Evolutionary conservation across 2,329 filamentous ascomycete genomes (phyloP).

Genomic region (Epichloe bromicola): DNA sequence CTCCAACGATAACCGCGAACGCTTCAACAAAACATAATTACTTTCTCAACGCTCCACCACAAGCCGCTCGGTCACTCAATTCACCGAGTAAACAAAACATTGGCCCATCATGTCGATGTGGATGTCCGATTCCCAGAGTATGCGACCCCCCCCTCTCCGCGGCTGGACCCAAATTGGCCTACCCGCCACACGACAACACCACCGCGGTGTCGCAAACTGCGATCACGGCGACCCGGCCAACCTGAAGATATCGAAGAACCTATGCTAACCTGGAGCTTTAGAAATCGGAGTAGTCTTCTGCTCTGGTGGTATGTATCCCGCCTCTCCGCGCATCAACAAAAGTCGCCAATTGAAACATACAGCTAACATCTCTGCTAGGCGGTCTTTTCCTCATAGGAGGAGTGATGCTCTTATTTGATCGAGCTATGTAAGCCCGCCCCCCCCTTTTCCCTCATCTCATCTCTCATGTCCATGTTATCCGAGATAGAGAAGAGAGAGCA

Average conservation of each 20-base stretch:
- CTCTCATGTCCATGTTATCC: neutral
- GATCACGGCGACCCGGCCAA: neutral
- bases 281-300: constrained; percentile 97
- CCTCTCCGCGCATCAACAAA: too few relatives aligned
- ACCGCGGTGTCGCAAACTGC: neutral
- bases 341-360: constrained; percentile 10
- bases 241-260: neutral
- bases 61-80: neutral
- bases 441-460: neutral
- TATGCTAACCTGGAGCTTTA: constrained; percentile 26
- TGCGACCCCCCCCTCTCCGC: constrained; percentile 21
- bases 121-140: constrained; percentile 93
- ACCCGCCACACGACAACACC: neutral
- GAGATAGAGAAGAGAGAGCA: neutral
- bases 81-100: neutral
- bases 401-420: constrained; percentile 94
- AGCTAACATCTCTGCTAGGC: constrained; percentile 36
- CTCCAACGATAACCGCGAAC: too few relatives aligned
- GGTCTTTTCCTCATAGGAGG: constrained; percentile 91
- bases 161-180: neutral
- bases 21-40: too few relatives aligned
- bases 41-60: neutral
- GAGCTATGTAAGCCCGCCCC: constrained; percentile 60
- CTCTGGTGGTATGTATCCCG: constrained; percentile 67
- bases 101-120: constrained; percentile 58